phyloP scores from a whole-genome alignment of 2,329 filamentous ascomycete genomes.

The Ceratocystis variospora region DNA sequence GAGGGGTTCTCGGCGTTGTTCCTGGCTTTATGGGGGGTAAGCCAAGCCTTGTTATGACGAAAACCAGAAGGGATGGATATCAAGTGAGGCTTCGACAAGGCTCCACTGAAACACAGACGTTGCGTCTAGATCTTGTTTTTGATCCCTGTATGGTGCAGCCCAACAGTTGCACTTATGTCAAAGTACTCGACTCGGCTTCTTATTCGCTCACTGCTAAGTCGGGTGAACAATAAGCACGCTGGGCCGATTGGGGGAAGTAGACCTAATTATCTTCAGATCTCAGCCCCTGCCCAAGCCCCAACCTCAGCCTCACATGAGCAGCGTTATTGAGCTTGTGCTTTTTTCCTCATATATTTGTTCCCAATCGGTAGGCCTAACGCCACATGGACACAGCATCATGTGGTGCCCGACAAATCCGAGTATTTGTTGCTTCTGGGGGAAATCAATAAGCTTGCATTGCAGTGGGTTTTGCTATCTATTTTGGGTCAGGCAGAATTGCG shows the following conservation, averaged over 20 bases:
- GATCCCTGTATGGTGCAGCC: not conserved
- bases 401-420: not conserved
- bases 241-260: not conserved
- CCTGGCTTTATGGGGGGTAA: not conserved
- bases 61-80: not conserved
- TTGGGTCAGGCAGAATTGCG: not conserved
- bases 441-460: not conserved
- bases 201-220: not conserved
- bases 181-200: not conserved
- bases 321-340: not conserved
- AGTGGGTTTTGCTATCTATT: not conserved
- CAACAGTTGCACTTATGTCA: not conserved
- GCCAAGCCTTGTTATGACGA: not conserved
- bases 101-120: not conserved
- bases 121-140: not conserved
- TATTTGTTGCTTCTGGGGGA: not conserved
- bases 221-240: too few species aligned
- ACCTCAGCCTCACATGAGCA: not conserved
- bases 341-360: not conserved
- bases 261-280: not conserved
- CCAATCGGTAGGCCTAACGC: not conserved
- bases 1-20: constrained; percentile 1
- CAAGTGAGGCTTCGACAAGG: not conserved
- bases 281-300: not conserved
- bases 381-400: not conserved